These are phyloP conservation scores for Hyaloraphidium curvatum DNA, from an alignment of 192 early-diverging fungal species.

Conservation along the genomic window DNA sequence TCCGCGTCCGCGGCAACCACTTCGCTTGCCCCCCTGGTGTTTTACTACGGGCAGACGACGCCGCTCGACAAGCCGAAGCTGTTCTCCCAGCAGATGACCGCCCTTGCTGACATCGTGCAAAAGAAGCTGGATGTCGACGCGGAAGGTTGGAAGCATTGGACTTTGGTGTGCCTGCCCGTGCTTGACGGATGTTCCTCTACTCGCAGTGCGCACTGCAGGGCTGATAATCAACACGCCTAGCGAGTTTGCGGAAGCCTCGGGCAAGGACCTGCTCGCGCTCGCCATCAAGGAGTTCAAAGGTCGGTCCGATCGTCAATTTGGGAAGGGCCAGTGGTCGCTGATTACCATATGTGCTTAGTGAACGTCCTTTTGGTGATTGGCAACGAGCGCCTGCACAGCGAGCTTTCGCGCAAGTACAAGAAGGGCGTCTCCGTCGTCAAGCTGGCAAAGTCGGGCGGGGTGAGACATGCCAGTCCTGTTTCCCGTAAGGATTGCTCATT, in stretches of 20 bases:
- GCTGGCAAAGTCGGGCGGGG: slow-evolving; percentile 81
- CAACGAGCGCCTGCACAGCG: slow-evolving; percentile 81
- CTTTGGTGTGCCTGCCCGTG: not conserved
- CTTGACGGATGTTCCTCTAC: too few relatives aligned
- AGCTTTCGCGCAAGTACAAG: slow-evolving; percentile 35
- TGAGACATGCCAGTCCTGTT: slow-evolving; percentile 13
- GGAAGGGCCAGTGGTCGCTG: not conserved
- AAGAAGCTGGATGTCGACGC: slow-evolving; percentile 40
- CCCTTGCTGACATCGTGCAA: slow-evolving; percentile 41
- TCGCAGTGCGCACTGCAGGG: slow-evolving; percentile 41
- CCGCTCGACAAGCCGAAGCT: slow-evolving; percentile 59
- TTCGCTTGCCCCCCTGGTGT: slow-evolving; percentile 57
- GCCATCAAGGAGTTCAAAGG: slow-evolving; percentile 48
- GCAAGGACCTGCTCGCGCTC: slow-evolving; percentile 54
- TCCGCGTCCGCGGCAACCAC: slow-evolving; percentile 45
- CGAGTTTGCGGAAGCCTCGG: slow-evolving; percentile 54
- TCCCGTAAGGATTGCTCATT: not conserved
- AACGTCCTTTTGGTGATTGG: slow-evolving; percentile 76
- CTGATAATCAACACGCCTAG: slow-evolving; percentile 68
- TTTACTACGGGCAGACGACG: slow-evolving; percentile 73
- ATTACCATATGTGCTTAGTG: slow-evolving; percentile 19
- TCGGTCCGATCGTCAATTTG: slow-evolving; percentile 11
- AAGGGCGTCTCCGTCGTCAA: slow-evolving; percentile 55
- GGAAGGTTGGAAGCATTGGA: slow-evolving; percentile 12
- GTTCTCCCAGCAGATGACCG: slow-evolving; percentile 44